Conservation (phyloP, 208 protist species). For the Acanthamoeba royreba region DNA sequence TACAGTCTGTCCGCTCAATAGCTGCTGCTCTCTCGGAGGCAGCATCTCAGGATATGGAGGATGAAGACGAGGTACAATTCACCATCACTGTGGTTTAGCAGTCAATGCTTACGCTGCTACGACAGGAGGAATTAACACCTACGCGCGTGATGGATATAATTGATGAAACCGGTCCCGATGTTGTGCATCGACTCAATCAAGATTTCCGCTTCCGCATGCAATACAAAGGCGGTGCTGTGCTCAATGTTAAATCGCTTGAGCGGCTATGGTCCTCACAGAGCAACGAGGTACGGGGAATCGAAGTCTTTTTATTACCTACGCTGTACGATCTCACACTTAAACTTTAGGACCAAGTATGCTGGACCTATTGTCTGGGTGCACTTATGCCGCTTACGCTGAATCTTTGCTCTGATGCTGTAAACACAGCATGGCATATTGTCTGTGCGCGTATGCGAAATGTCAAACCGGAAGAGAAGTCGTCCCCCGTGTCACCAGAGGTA, state of each 20-base stretch:
- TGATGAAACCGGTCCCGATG: constrained; percentile 14
- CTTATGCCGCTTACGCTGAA: constrained; percentile 4
- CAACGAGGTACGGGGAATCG: background rate
- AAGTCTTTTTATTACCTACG: background rate
- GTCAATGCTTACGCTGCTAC: too few relatives aligned
- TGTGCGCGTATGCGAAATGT: constrained; percentile 8
- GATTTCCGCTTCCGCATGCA: constrained; percentile 3
- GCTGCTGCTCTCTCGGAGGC: background rate
- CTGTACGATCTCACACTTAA: background rate
- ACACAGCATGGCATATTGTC: constrained; percentile 30
- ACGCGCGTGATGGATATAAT: constrained; percentile 35
- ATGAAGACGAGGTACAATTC: background rate
- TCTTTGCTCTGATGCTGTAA: background rate
- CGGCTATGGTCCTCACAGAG: background rate
- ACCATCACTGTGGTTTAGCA: background rate
- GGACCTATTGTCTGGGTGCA: constrained; percentile 35
- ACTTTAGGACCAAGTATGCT: background rate
- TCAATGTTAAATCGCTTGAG: background rate
- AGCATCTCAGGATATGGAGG: background rate
- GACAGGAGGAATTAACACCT: background rate
- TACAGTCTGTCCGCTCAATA: constrained; percentile 18
- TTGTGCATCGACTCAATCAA: background rate
- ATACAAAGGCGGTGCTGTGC: background rate
- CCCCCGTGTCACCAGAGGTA: background rate
- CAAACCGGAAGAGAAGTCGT: constrained; percentile 20